Evolutionary conservation across 345 rosid genomes (phyloP), one percentile per base, ranked within the genome.

Genomic region (Eucalyptus guilfoylei): DNA sequence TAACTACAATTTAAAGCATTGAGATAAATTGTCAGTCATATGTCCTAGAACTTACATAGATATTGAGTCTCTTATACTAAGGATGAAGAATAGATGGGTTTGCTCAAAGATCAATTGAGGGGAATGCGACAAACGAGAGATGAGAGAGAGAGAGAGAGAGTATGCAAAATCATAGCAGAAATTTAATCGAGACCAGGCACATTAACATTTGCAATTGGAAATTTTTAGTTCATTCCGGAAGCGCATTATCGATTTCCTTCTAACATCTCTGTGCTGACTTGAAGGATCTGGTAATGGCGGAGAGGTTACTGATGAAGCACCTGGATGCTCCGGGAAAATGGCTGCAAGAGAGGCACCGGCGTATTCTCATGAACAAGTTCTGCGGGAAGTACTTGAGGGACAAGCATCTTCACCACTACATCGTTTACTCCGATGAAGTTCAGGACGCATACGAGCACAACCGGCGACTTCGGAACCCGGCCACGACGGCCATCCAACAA

Each of bases 271-370:
- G 45, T 37, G 80, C 88, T 49, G 86, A 49, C 50, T 91, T 90
- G n/a, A 32, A 96, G 98, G 99, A 98, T 92, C 87, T 98, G 87
- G 97, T 96, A 37, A 94, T 96, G 98, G 98, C 98, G 4, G 99
- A 96, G 94, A 93, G 98, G 89, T 89, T 98, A 90, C 92, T 95
- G 90, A 98, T 96, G 98, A 97, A 98, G 94, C 98, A 98, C 87
- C 86, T 98, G 28, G 99, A 98, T 89, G 99, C 99, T 14, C 99
- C 99, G 0, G 99, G 99, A 40, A 94, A 90, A 89, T 97, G 98
- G 98, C 92, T 98, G 5, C 97, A 96, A 90, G 98, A 96, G 96
- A 96, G 91, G 91, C 99, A 96, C 89, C 94, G 99, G 3, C 96
- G 98, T 16, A 52, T 94, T 83, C 93, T 98, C 28, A 95, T 96